These are phyloP conservation scores for Lentinula sp. DNA, from an alignment of 768 basidiomycete genomes.

Conservation along the genomic window DNA sequence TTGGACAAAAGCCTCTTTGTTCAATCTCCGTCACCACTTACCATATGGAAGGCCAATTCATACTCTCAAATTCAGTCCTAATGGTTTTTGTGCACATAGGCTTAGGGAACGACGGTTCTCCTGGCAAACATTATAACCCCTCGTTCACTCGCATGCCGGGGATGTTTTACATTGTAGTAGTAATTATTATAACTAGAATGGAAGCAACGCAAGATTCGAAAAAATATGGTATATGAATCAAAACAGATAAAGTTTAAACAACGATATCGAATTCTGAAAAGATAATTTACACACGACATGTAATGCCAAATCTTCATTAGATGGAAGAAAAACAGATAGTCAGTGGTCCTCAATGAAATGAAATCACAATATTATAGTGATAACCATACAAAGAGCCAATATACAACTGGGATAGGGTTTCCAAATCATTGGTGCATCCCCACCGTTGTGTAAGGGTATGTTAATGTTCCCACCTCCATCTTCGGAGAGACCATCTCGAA, in stretches of 20 bases:
- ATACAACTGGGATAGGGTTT: too few species aligned
- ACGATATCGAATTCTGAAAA: background rate
- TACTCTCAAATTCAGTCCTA: too few species aligned
- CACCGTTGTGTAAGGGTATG: conserved; percentile 42
- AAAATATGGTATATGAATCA: background rate
- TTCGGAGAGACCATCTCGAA: conserved; percentile 62
- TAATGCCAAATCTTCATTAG: background rate
- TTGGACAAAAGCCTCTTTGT: background rate
- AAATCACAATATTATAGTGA: background rate
- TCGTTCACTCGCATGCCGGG: too few species aligned
- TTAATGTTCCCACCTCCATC: conserved; percentile 31
- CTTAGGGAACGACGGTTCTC: background rate
- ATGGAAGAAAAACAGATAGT: too few species aligned
- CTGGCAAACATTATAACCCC: background rate
- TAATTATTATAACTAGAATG: background rate
- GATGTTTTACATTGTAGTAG: background rate
- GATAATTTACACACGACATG: background rate
- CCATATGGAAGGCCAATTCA: background rate
- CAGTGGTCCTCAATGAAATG: background rate
- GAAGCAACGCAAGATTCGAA: background rate
- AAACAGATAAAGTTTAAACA: background rate
- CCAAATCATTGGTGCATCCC: background rate
- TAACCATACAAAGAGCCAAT: too few species aligned
- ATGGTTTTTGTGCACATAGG: too few species aligned
- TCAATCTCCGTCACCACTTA: background rate